Base-by-base conservation (phyloP, 2,329 filamentous ascomycete genomes). In the Allantophomopsis cytisporea region DNA sequence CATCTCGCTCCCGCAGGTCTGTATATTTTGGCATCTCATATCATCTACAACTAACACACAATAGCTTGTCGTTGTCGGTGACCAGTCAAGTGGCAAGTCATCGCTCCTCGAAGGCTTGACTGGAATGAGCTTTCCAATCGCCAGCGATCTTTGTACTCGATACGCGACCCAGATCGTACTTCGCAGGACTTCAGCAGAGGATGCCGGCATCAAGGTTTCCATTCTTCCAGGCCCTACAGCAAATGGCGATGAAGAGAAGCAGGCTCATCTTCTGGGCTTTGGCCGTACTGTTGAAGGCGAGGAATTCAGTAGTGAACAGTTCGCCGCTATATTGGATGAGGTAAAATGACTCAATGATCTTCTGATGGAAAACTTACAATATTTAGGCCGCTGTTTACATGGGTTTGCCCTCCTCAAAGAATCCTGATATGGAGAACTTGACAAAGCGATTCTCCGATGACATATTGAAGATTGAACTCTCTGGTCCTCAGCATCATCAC, bases 111-210 rank as follows among this genome's bases (percentile, higher is more conserved):
- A 59, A 46, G 41, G 50, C 37, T 4, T 57, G 38, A 60, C 57
- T 2, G 46, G 47, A 2, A 40, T 61, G 2, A 51, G 51, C 2
- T 61, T 64, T 40, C 60, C 61, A 23, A 52, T 52, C 2, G 49
- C 52, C 18, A 49, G 47, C 15, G 56, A 55, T 2, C 47, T 62
- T 4, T 64, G 61, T 34, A 65, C 62, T 5, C 48, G 59, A 2
- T 65, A 61, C 41, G 58, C 60, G 1, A 64, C 61, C 0, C 53
- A 64, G 40, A 63, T 67, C 18, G 58, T 59, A 2, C 59, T 56
- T 8, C 48, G 48, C 12, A 39, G 40, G n/a, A 43, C 16, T 30
- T 23, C 20, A 36, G 40, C 18, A 16, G 32, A 34, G 32, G 14
- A 15, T 18, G 30, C 20, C 7, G n/a, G 35, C 5, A 21, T 36